Base-by-base conservation (phyloP, 1,284 basidiomycete genomes). In the Naganishia liquefaciens region DNA sequence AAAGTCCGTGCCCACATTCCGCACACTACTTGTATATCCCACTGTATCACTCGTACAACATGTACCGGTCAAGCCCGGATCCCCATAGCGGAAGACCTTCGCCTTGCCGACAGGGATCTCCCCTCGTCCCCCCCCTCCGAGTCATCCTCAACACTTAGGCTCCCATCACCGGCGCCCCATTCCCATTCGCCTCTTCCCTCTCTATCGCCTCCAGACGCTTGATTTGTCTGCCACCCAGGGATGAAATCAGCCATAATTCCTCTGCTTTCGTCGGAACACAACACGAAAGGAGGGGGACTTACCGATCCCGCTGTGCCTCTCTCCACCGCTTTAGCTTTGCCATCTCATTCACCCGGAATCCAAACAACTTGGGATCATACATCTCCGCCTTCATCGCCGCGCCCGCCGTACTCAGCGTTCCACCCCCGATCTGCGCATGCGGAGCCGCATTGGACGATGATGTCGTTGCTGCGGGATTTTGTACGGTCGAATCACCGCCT, bases 271-370 rank as follows among this genome's bases (percentile, higher is more conserved):
- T 19, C 23, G 11, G 4, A 44, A 23, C 30, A 43, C 5, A 30
- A 43, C 43, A 43, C 3, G 17, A 61, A 37, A 27, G 9, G 28
- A 40, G 10, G 15, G 3, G 19, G 5, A 79, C 86, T 73, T 70
- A 88, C 90, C 85, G 84, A 77, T 95, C 91, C 66, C 93, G 81
- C 37, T 88, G 84, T 9, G 90, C 91, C 78, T 91, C 90, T 77
- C 95, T 90, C 93, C 94, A 97, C 74, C 93, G 82, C 75, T 91
- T 88, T 71, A 94, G 79, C 77, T 89, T 92, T n/a, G 93, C 92
- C 70, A 87, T 87, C 81, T 96, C 93, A 74, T 95, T 86, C 40
- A 95, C 83, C 78, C 91, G 90, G 83, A 97, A 97, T 0, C 93
- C 93, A 77, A 96, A 97, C 66, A 96, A 93, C 74, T 87, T 86